Evolutionary conservation across 2,329 filamentous ascomycete species (phyloP).

Genomic region (Lasiodiplodia citricola): DNA sequence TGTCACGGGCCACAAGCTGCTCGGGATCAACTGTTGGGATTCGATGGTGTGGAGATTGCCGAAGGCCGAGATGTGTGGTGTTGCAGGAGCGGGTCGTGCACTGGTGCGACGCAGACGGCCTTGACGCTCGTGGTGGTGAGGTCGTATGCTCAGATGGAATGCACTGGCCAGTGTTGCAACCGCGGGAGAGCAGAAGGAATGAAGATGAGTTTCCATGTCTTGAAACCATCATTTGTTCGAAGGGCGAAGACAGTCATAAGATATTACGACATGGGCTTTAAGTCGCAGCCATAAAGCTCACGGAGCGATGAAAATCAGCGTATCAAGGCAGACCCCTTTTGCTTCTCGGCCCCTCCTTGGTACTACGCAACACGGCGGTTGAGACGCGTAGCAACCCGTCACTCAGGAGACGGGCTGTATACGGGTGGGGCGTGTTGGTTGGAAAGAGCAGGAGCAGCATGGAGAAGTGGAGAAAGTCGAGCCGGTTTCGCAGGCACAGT

Average conservation of each 20-base stretch:
- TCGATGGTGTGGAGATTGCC: not conserved
- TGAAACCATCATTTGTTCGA: not conserved
- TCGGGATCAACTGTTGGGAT: not conserved
- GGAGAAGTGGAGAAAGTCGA: slow-evolving; percentile 19
- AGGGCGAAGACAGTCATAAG: not conserved
- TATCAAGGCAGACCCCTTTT: not conserved
- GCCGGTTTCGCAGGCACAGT: slow-evolving; percentile 21
- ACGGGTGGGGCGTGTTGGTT: not conserved
- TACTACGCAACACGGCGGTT: not conserved
- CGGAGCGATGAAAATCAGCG: not conserved
- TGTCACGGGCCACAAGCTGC: not conserved
- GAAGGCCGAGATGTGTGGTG: not conserved
- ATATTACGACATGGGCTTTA: not conserved
- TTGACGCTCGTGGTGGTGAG: not conserved
- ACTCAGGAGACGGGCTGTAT: slow-evolving; percentile 6
- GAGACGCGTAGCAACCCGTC: not conserved
- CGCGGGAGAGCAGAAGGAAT: not conserved
- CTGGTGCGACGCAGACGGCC: slow-evolving; percentile 7
- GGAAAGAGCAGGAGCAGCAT: slow-evolving; percentile 1
- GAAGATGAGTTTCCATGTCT: not conserved
- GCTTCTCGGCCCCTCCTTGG: not conserved
- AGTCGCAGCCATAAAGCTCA: not conserved
- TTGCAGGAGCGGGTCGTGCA: slow-evolving; percentile 5
- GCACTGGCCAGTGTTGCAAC: slow-evolving; percentile 12
- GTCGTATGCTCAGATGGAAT: not conserved